Percentiles rank a stretch among this genome's conserved stretches.
phyloP scores from a whole-genome alignment of 805 yeast species.

The Sugiyamaella marilandica region DNA sequence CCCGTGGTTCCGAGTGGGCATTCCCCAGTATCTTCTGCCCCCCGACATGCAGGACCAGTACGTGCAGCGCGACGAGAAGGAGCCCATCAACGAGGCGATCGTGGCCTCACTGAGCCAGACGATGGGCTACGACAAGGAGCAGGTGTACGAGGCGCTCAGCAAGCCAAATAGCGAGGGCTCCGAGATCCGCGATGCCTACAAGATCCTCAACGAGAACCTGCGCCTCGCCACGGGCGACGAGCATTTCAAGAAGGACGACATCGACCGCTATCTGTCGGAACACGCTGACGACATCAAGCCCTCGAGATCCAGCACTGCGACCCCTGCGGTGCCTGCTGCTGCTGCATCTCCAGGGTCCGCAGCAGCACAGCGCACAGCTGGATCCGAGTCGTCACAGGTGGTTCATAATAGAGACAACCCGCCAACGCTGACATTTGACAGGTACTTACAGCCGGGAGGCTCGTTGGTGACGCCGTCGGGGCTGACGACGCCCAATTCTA shows the following conservation, averaged over 20 bases:
- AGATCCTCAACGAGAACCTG: slow-evolving; percentile 73
- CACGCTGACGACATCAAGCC: slow-evolving; percentile 10
- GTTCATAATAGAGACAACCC: slow-evolving; percentile 29
- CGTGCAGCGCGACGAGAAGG: slow-evolving; percentile 18
- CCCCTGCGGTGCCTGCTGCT: slow-evolving; percentile 4
- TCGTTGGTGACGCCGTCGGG: slow-evolving; percentile 21
- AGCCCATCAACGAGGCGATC: slow-evolving; percentile 63
- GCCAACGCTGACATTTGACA: slow-evolving; percentile 37
- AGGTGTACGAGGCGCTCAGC: slow-evolving; percentile 68
- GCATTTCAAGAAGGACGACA: slow-evolving; percentile 20
- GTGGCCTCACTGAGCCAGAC: slow-evolving; percentile 70
- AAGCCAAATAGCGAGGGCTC: slow-evolving; percentile 34
- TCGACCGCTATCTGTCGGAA: slow-evolving; percentile 19
- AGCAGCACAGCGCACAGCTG: not conserved
- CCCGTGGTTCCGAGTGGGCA: slow-evolving; percentile 82
- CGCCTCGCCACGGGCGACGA: slow-evolving; percentile 15
- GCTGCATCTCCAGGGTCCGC: not conserved
- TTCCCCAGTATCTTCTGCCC: slow-evolving; percentile 75
- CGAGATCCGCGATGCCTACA: slow-evolving; percentile 81
- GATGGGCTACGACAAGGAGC: slow-evolving; percentile 86
- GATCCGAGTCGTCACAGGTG: not conserved
- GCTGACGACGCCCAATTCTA: slow-evolving; percentile 55
- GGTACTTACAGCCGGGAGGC: slow-evolving; percentile 33
- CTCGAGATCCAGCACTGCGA: not conserved
- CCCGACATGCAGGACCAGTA: slow-evolving; percentile 35